A percentile compares a stretch with the other conserved stretches of the same genome.
These are phyloP conservation scores for Boechera retrofracta DNA, from an alignment of 345 rosid genomes.

Conservation along the genomic window DNA sequence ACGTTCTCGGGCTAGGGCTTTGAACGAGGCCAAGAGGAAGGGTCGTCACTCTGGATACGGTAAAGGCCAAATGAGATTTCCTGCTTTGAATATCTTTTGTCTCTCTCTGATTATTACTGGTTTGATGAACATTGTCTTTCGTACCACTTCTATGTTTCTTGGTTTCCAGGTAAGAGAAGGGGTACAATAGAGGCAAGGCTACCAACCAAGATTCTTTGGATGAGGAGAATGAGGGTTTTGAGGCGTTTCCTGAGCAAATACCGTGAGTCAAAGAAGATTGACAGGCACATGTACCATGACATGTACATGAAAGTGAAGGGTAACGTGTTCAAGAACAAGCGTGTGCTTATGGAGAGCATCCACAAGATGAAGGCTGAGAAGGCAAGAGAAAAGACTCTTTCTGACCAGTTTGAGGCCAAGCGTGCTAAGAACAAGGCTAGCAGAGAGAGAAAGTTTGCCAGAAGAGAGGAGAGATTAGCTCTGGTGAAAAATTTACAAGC, in stretches of 20 bases:
- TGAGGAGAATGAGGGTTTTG: constrained; percentile 75
- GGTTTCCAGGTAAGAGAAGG: constrained; percentile 65
- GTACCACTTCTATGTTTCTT: not conserved
- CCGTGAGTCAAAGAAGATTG: constrained; percentile 75
- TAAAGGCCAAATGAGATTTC: constrained; percentile 33
- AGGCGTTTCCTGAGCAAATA: constrained; percentile 67
- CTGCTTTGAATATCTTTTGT: not conserved
- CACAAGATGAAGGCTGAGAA: constrained; percentile 80
- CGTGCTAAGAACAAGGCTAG: constrained; percentile 79
- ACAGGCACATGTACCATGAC: constrained; percentile 83
- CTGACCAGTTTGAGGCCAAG: constrained; percentile 79
- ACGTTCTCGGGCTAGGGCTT: constrained; percentile 72
- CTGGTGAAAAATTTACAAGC: constrained; percentile 45
- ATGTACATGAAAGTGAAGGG: constrained; percentile 90
- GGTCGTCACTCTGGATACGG: constrained; percentile 87
- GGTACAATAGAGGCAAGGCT: constrained; percentile 85
- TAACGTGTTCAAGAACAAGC: constrained; percentile 77
- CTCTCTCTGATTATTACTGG: not conserved
- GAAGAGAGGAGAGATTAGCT: constrained; percentile 75
- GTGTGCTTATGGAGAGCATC: constrained; percentile 81
- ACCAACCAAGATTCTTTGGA: constrained; percentile 78
- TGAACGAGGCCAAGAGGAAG: constrained; percentile 80
- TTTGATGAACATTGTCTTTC: not conserved
- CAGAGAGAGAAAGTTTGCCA: constrained; percentile 73
- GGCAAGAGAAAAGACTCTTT: constrained; percentile 72